phyloP scores from a whole-genome alignment of 129 eudicot species.

The Flaveria linearis region DNA sequence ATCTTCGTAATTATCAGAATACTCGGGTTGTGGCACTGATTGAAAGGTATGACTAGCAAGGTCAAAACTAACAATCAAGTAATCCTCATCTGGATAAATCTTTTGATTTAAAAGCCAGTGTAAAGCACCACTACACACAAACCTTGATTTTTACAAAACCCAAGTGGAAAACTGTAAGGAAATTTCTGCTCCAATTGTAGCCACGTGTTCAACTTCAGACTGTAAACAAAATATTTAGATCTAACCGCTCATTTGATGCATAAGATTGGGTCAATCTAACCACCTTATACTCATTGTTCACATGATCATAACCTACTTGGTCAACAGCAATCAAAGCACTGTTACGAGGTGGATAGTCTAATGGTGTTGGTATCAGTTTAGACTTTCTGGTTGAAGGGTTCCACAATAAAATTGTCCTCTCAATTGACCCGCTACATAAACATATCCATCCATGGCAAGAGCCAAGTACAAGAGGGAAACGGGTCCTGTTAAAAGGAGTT shows the following conservation, averaged over 20 bases:
- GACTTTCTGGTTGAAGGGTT: slow-evolving; percentile 32
- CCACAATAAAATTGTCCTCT: slow-evolving; percentile 18
- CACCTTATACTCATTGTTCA: slow-evolving; percentile 26
- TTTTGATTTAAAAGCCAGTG: slow-evolving; percentile 25
- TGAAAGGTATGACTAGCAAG: slow-evolving; percentile 27
- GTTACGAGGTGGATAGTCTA: slow-evolving; percentile 8
- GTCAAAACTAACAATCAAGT: slow-evolving; percentile 32
- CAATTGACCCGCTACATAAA: slow-evolving; percentile 9
- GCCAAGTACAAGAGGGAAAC: slow-evolving; percentile 7
- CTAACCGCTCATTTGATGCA: neutral
- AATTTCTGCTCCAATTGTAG: neutral
- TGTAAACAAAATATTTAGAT: neutral
- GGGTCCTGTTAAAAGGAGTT: slow-evolving; percentile 1
- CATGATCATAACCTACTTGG: slow-evolving; percentile 16
- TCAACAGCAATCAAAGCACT: neutral
- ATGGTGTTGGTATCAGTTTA: neutral
- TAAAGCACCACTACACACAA: slow-evolving; percentile 22
- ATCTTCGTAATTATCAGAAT: neutral
- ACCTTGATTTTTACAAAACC: neutral
- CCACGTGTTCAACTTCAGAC: slow-evolving; percentile 15
- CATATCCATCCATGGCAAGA: slow-evolving; percentile 34
- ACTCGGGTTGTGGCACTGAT: slow-evolving; percentile 29
- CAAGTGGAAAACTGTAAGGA: slow-evolving; percentile 17
- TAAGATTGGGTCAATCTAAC: neutral
- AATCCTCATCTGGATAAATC: neutral